Evolutionary conservation across 768 basidiomycete genomes (phyloP), one percentile per base, ranked within the genome.

Genomic region (Inosperma sp.): DNA sequence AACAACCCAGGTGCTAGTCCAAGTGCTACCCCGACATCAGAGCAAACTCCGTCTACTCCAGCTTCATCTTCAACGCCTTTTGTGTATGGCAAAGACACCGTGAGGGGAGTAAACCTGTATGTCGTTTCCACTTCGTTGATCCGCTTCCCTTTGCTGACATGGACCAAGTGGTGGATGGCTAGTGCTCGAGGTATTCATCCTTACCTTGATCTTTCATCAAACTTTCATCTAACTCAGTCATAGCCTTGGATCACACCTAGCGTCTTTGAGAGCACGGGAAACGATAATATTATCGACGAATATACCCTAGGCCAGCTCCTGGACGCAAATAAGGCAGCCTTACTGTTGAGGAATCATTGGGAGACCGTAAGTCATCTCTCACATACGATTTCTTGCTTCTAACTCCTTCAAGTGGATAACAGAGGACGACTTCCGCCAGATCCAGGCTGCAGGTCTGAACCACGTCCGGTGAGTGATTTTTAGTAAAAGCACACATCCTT

Each of bases 341-440:
- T 36, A 7, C 55, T 60, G 79, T 60, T 56, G 49, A 45, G 66
- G 66, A 53, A 84, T 85, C 59, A 72, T 86, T 48, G 89, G 63
- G 57, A 61, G 30, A 59, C 62, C 14, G 63, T 61, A 50, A 16
- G 56, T 26, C 29, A 12, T 8, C 6, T 4, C 46, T 35, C 33
- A 5, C 49, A 16, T 25, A 1, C 17, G 3, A 22, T 14, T 25
- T 16, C 8, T 16, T 21, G 25, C 7, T 40, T 21, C 8, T 34
- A 42, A 17, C 16, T 17, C 33, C 6, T 7, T 33, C 19, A 37
- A 52, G 54, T 65, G 63, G 62, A 92, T 65, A 47, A 83, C 81
- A 5, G 83, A 86, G 59, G 76, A 79, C 29, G 86, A 88, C 59
- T 88, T 88, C 58, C 63, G 63, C 12, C 80, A 76, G 16, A 88